Evolutionary conservation across 768 basidiomycete species (phyloP), one percentile per base, ranked within the genome.

Genomic region (Kwoniella dendrophila): DNA sequence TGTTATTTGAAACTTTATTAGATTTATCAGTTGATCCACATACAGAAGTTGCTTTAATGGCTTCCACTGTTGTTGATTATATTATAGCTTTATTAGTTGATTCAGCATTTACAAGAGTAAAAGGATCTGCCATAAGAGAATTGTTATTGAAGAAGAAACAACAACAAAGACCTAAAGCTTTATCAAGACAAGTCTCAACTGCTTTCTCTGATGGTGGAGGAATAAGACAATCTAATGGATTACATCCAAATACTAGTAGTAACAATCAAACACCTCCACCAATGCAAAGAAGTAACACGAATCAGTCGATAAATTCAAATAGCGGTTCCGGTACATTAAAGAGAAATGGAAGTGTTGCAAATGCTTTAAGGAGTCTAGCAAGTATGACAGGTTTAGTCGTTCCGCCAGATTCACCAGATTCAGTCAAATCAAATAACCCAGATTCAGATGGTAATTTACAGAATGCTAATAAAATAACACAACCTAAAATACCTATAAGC

Each of bases 21-120:
- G 94, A 97, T 76, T 84, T 98, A 10, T 91, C 93, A 0, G 88
- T 88, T 10, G 96, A 98, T 71, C 90, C 95, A 0, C 92, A 95
- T 72, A 86, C 88, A 48, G 93, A 97, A 76, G 93, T 98, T 14
- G 89, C 92, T 0, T 86, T 89, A 7, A 86, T 90, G 72, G 94
- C 94, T 0, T 89, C 90, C 71, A 93, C 90, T 0, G 86, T 95
- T 27, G 84, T 92, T 30, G 96, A 99, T 79, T 96, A 95, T 74
- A 85, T 96, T 69, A 87, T 90, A 81, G 92, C 92, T 1, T 84
- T 93, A 3, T 85, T 97, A 12, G 81, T 95, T 11, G 92, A 94
- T 72, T 92, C 90, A 1, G 90, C 92, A 0, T 95, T 95, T 75
- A 86, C 86, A 6, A 82, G 86, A 24, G 83, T 94, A 2, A 86